These are phyloP conservation scores for Kwoniella dejecticola DNA, from an alignment of 768 basidiomycete genomes.

Conservation along the genomic window DNA sequence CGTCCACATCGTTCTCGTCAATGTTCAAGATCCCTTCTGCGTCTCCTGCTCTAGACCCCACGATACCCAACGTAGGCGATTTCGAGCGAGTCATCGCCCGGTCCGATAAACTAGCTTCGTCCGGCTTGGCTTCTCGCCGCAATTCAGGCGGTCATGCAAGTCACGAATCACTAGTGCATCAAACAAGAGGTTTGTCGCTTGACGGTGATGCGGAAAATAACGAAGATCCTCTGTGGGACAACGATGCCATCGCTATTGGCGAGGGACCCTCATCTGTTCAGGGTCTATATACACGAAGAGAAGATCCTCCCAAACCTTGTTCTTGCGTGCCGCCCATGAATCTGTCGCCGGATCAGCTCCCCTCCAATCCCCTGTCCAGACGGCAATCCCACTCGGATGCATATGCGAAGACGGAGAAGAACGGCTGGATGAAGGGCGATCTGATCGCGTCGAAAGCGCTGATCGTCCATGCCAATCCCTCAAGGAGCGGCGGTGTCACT, in stretches of 20 bases:
- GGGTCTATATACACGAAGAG: conserved; percentile 16
- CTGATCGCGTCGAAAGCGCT: conserved; percentile 34
- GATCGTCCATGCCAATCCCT: conserved; percentile 48
- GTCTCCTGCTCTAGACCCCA: conserved; percentile 1
- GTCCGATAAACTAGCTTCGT: conserved; percentile 21
- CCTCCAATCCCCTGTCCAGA: background rate
- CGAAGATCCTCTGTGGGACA: conserved; percentile 3
- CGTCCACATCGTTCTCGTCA: conserved; percentile 12
- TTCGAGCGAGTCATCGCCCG: conserved; percentile 29
- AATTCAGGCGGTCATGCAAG: background rate
- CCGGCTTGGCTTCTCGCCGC: background rate
- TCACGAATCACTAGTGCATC: background rate
- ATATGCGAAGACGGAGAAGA: background rate
- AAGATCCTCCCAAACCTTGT: background rate
- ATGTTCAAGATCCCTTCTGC: conserved; percentile 14
- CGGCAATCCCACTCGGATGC: background rate
- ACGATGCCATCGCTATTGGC: conserved; percentile 18
- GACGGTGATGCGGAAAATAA: background rate
- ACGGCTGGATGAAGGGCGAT: conserved; percentile 47
- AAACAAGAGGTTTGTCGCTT: background rate
- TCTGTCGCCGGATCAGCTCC: background rate
- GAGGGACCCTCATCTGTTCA: conserved; percentile 13
- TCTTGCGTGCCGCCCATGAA: conserved; percentile 8
- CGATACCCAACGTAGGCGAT: conserved; percentile 14
- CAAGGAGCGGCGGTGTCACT: conserved; percentile 34